Conservation (phyloP, 257 asterid species). For the Petrea volubilis region DNA sequence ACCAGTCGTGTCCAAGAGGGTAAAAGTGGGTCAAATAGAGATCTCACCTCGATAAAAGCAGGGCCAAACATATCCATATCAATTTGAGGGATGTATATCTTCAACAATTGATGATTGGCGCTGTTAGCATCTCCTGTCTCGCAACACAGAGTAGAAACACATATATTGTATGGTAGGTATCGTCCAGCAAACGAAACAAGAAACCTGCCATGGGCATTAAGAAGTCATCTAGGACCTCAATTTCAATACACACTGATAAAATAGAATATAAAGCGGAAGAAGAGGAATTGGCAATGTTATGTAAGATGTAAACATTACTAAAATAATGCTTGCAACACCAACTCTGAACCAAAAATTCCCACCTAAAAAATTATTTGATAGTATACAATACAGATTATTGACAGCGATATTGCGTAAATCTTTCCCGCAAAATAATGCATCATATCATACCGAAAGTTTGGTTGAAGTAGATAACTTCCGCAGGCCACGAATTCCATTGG, state of each 20-base stretch:
- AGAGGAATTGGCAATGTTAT: background rate
- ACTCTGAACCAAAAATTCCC: background rate
- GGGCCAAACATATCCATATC: conserved; percentile 70
- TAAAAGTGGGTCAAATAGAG: conserved; percentile 31
- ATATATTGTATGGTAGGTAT: conserved; percentile 56
- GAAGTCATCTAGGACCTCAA: conserved; percentile 4
- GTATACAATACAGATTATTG: background rate
- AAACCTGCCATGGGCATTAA: conserved; percentile 52
- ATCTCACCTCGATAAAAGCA: conserved; percentile 80
- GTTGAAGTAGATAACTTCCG: conserved; percentile 84
- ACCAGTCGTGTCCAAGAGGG: background rate
- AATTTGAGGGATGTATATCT: conserved; percentile 61
- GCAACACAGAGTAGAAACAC: conserved; percentile 44
- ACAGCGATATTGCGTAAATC: background rate
- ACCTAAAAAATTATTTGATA: background rate
- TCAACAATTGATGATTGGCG: conserved; percentile 64
- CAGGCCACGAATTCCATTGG: conserved; percentile 85
- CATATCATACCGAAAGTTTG: conserved; percentile 66
- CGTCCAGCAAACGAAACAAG: conserved; percentile 81
- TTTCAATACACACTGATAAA: background rate
- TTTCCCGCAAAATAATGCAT: background rate
- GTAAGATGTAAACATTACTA: background rate
- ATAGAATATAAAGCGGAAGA: background rate
- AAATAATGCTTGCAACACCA: background rate
- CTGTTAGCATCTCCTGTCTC: conserved; percentile 39